Base-by-base conservation (phyloP, 495 filamentous ascomycete species). In the Talaromyces wortmannii region DNA sequence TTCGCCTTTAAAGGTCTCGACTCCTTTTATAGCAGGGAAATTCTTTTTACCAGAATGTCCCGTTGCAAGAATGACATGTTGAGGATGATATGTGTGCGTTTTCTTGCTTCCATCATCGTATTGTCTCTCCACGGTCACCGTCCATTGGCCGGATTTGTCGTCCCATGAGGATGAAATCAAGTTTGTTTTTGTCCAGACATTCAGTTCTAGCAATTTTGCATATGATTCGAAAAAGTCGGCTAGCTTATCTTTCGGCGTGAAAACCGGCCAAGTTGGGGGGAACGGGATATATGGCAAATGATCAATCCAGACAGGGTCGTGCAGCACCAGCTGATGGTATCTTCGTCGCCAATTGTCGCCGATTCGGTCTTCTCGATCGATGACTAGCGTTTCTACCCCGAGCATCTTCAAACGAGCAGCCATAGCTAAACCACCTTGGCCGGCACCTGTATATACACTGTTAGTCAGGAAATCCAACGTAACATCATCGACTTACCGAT, bases 341-440 rank as follows among this genome's bases (percentile, higher is more conserved):
- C 89, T 75, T 16, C 85, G 85, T n/a, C 88, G 75, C 89, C 89
- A 92, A 62, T 86, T 90, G 60, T 91, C 88, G 7, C 89, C 89
- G 6, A 92, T 71, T 2, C 81, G 66, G 23, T 78, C 75, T 57
- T 86, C 83, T 45, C 71, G 74, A 60, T 92, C 89, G 49, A 92
- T 77, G 17, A 87, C 72, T 23, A 92, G 71, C 4, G 79, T 68
- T 7, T 80, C 67, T 1, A 92, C 68, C 15, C 78, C 73, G 11
- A 92, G 73, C 66, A 83, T 81, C 61, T 90, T 83, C 29, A 91
- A 73, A 6, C 88, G 80, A 32, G 88, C 88, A 31, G 78, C 78
- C 23, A 80, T 74, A 3, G 82, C 84, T 15, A 92, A 72, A 7
- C 76, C 75, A 23, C 73, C 68, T 56, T 79, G 76, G 3, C 76